Evolutionary conservation across 2,329 filamentous ascomycete species (phyloP).

Genomic region (Didymosphaeria variabile): DNA sequence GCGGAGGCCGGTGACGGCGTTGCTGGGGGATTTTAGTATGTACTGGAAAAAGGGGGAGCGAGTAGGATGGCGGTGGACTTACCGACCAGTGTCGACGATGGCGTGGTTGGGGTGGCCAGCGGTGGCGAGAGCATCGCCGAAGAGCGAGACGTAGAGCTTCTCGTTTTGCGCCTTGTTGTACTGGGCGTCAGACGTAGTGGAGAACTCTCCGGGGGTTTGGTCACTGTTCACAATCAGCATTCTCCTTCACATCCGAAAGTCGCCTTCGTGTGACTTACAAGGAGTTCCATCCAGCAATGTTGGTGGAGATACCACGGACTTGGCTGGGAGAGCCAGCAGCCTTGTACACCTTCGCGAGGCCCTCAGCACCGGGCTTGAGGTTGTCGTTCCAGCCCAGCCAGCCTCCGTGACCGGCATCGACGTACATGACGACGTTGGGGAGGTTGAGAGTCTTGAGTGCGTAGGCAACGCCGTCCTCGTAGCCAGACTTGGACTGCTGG

Average conservation of each 20-base stretch:
- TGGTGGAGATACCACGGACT: conserved; percentile 38
- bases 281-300: conserved; percentile 41
- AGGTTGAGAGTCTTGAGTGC: conserved; percentile 39
- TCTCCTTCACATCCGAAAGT: conserved; percentile 34
- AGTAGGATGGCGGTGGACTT: neutral
- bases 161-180: conserved; percentile 22
- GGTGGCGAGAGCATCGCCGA: conserved; percentile 6
- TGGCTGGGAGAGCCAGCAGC: conserved; percentile 32
- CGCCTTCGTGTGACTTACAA: conserved; percentile 28
- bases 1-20: conserved; percentile 31
- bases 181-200: conserved; percentile 30
- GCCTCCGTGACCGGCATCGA: conserved; percentile 41
- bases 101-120: conserved; percentile 35
- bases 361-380: conserved; percentile 34
- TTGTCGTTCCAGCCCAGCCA: conserved; percentile 45
- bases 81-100: conserved; percentile 41
- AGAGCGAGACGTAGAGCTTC: conserved; percentile 11
- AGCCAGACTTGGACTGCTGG: conserved; percentile 33
- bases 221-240: conserved; percentile 32
- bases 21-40: conserved; percentile 14
- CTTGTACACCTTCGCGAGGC: conserved; percentile 38
- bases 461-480: conserved; percentile 42
- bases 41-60: neutral
- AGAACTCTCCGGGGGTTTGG: conserved; percentile 36
- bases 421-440: conserved; percentile 40